These are phyloP conservation scores for Globisporangium heterothallicum DNA, from an alignment of 352 stramenopile genomes.

Conservation along the genomic window DNA sequence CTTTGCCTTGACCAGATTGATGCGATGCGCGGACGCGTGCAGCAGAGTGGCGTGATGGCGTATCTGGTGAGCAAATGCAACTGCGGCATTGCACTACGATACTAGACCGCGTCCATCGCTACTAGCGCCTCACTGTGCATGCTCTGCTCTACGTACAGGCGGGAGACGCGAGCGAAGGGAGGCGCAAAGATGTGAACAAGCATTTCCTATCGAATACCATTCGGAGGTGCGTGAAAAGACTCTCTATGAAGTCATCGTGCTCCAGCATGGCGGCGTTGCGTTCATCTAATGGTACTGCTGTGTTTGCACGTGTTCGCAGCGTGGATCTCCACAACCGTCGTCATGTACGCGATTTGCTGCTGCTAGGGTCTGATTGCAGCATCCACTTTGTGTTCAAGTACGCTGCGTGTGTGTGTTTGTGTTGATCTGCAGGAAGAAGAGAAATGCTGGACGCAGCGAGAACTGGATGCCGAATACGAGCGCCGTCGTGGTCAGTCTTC, in stretches of 20 bases:
- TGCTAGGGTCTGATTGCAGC: neutral
- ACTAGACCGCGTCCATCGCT: no score
- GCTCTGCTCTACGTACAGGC: no score
- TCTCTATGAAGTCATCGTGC: neutral
- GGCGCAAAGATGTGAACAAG: conserved; percentile 64
- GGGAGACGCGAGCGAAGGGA: conserved; percentile 4
- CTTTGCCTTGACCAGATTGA: conserved; percentile 22
- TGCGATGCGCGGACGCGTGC: conserved; percentile 25
- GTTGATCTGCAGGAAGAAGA: conserved; percentile 33
- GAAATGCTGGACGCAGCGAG: conserved; percentile 47
- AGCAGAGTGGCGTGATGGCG: conserved; percentile 36
- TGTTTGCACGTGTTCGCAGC: conserved; percentile 15
- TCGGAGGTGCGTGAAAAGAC: conserved; percentile 27
- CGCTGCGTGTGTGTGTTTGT: neutral
- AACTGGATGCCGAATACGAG: conserved; percentile 29
- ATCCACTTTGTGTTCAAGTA: neutral
- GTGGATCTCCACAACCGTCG: conserved; percentile 59
- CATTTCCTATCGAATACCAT: conserved; percentile 59
- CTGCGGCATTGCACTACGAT: no score
- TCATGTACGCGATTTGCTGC: no score
- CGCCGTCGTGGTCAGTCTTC: neutral
- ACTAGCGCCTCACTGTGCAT: no score
- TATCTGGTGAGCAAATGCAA: conserved; percentile 44
- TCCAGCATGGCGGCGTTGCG: neutral
- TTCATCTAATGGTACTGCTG: neutral